Conservation (phyloP, 306 rosid genomes). For the Phaseolus lunatus region DNA sequence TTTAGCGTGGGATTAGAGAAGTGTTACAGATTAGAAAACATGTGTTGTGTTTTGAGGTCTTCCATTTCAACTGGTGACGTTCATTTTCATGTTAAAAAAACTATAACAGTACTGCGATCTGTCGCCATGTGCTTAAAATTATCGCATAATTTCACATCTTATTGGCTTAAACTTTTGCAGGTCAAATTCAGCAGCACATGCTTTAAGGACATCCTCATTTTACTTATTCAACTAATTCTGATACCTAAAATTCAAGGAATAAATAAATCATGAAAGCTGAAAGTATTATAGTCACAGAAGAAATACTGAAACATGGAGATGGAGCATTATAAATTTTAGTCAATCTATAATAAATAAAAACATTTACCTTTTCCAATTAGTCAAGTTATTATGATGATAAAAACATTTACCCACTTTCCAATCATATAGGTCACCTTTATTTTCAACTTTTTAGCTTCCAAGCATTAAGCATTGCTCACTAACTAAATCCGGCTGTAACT, state of each 20-base stretch:
- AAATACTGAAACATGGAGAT: neutral
- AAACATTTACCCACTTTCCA: neutral
- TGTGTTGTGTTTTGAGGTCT: neutral
- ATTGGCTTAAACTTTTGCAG: neutral
- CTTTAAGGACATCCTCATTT: neutral
- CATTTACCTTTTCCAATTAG: neutral
- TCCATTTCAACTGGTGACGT: conserved; percentile 2
- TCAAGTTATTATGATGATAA: neutral
- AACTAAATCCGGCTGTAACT: neutral
- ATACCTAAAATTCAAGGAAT: neutral
- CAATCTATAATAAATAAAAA: neutral
- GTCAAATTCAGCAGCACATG: conserved; percentile 48
- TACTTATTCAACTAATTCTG: neutral
- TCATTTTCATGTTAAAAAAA: conserved; percentile 1
- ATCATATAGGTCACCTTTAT: neutral
- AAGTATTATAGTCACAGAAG: neutral
- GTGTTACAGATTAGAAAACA: neutral
- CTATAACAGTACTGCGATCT: neutral
- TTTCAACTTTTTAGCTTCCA: conserved; percentile 7
- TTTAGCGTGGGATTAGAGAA: neutral
- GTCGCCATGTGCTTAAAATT: conserved; percentile 33
- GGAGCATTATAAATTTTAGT: neutral
- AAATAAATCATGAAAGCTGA: neutral
- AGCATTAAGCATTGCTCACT: neutral
- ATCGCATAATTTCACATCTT: conserved; percentile 32